Evolutionary conservation across 371 early-diverging fungal genomes (phyloP).

Genomic region (Nematocida sp.): DNA sequence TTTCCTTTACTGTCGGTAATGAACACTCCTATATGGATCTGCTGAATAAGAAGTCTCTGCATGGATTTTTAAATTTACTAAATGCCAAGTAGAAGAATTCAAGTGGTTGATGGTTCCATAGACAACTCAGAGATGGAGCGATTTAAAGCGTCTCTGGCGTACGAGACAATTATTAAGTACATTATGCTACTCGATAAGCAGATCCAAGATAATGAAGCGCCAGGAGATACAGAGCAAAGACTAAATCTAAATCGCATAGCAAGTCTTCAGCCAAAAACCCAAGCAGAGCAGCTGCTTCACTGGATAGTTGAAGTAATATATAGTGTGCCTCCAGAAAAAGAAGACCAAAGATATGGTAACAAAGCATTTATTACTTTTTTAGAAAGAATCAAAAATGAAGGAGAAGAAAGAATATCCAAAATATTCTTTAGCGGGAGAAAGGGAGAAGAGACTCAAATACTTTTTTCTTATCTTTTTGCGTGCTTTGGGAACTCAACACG

Average conservation of each 20-base stretch:
- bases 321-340: constrained; percentile 27
- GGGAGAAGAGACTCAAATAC: constrained; percentile 67
- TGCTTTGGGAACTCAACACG: constrained; percentile 87
- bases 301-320: constrained; percentile 13
- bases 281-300: not conserved
- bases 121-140: constrained; percentile 32
- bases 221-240: constrained; percentile 17
- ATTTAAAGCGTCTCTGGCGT: constrained; percentile 39
- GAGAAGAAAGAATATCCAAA: not conserved
- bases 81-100: not conserved
- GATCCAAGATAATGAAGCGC: constrained; percentile 18
- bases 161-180: constrained; percentile 22
- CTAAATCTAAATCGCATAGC: constrained; percentile 7
- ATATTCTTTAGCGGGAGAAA: not conserved
- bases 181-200: constrained; percentile 1
- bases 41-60: constrained; percentile 18
- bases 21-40: constrained; percentile 44
- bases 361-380: constrained; percentile 39
- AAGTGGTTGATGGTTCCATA: not conserved
- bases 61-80: constrained; percentile 26
- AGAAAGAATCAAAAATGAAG: constrained; percentile 10
- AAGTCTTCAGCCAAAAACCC: not conserved
- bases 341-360: constrained; percentile 46
- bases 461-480: constrained; percentile 74
- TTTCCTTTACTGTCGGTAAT: constrained; percentile 38